Evolutionary conservation across 805 yeast genomes (phyloP), one percentile per base, ranked within the genome.

Genomic region (Limtongozyma cylindracea): DNA sequence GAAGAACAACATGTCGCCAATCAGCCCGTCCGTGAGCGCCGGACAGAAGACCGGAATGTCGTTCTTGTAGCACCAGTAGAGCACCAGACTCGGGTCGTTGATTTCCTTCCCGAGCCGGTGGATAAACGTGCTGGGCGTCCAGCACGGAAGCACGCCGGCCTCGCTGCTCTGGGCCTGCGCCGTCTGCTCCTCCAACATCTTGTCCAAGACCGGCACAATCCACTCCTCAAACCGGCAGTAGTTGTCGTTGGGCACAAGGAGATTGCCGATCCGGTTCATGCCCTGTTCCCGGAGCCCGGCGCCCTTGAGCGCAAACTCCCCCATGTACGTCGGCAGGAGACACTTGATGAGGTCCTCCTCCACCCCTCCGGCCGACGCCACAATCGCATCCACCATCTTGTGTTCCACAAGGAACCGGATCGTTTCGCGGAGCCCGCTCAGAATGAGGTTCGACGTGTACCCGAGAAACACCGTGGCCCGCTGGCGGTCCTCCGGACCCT

Each of bases 1-100:
- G 73, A 88, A 88, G 43, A 88, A 88, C 27, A 88, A 61, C 99
- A 88, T 88, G 42, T 88, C 99, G 32, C 99, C 99, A 36, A 88
- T 74, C 20, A 94, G 78, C 11, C 99, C 99, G 49, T 88, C 99
- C 4, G 99, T 88, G 26, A 88, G 53, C 3, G 96, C 88, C 11
- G 99, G 99, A 46, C 96, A 88, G 49, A 88, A 88, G 18, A 88
- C 64, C 10, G 99, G 99, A 29, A 88, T 88, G 37, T 80, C 49
- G 53, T 88, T 88, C 49, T 88, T 84, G 53, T 88, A 91, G 16
- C 95, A 93, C 96, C 98, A 91, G 49, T 84, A 88, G 20, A 84
- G 57, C 3, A 88, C 96, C 4, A 93, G 76, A 20, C 72, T 55
- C 45, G 88, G 96, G 44, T 88, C 84, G 41, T 88, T 62, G 43